Base-by-base conservation (phyloP, 345 rosid species). In the Carallia pectinifolia region DNA sequence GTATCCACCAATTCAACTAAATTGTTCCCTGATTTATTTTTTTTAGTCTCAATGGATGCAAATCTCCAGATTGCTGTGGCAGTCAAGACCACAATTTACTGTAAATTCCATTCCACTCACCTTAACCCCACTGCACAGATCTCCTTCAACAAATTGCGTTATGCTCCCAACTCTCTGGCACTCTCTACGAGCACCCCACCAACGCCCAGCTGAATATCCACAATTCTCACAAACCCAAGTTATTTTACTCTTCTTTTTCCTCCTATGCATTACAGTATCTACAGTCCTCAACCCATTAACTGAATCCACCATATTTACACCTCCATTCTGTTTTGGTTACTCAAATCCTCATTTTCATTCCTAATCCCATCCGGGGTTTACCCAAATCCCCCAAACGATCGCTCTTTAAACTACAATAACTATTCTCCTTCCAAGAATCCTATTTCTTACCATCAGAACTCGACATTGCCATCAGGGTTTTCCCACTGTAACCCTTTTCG, bases 161-260 rank as follows among this genome's bases (percentile, higher is more conserved):
- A 94, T 64, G 9, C 96, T 83, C 70, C 93, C 97, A 1, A 76
- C 84, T 31, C 30, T 54, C 2, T 73, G 44, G 38, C 98, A 91
- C 12, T 76, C 18, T 37, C 88, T 86, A 69, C 98, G 91, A 62
- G 69, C 66, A 1, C 96, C 97, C 98, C 98, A 90, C 98, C 97
- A 91, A 76, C 91, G 96, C 10, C 90, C 96, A 0, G 86, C 89
- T 9, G 86, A 40, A 58, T 79, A 55, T 17, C 97, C 98, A 63
- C 98, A 94, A 53, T 65, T 62, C n/a, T 78, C 75, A 68, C 96
- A 94, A 55, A 94, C 98, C 88, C 89, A 94, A 50, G 44, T 67
- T 29, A 50, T 63, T 65, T 73, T 86, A 58, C 23, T 70, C 70
- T 74, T 77, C 77, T 84, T 85, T 74, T 83, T 90, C 84, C 79